Evolutionary conservation across 2,329 filamentous ascomycete species (phyloP).

Genomic region (Conoideocrella luteorostrata): DNA sequence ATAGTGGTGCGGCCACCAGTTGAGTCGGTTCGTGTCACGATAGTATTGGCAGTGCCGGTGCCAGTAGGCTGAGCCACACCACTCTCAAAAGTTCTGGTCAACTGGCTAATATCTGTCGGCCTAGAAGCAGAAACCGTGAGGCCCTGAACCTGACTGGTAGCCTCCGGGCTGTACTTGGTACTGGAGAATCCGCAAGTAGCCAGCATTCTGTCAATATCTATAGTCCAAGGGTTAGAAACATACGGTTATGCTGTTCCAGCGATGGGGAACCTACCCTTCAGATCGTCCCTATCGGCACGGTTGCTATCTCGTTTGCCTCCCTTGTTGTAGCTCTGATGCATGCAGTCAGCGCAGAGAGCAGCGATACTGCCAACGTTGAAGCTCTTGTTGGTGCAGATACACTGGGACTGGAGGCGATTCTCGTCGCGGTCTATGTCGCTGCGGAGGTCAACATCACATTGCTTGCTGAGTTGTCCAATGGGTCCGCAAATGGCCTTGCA

Average conservation of each 20-base stretch:
- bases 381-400: conserved; percentile 34
- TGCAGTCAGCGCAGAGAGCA: conserved; percentile 31
- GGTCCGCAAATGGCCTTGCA: conserved; percentile 31
- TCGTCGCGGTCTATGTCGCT: conserved; percentile 26
- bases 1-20: background rate
- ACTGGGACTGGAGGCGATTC: conserved; percentile 31
- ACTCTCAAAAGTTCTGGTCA: conserved; percentile 31
- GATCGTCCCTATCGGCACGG: no score
- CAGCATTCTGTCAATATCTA: no score
- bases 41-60: background rate
- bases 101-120: conserved; percentile 25
- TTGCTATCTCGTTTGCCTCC: no score
- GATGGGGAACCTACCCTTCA: no score
- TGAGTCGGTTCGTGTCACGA: background rate
- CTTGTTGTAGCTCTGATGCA: conserved; percentile 26
- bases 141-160: conserved; percentile 19
- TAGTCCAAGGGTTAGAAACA: no score
- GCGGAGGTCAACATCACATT: conserved; percentile 27
- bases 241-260: no score
- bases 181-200: conserved; percentile 30
- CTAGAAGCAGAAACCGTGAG: conserved; percentile 25
- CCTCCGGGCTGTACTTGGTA: conserved; percentile 21
- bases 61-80: no score
- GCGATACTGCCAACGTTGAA: conserved; percentile 31
- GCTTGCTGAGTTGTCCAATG: conserved; percentile 26